Evolutionary conservation across 2,329 filamentous ascomycete genomes (phyloP), one percentile per base, ranked within the genome.

Genomic region (Thielaviopsis punctulata): DNA sequence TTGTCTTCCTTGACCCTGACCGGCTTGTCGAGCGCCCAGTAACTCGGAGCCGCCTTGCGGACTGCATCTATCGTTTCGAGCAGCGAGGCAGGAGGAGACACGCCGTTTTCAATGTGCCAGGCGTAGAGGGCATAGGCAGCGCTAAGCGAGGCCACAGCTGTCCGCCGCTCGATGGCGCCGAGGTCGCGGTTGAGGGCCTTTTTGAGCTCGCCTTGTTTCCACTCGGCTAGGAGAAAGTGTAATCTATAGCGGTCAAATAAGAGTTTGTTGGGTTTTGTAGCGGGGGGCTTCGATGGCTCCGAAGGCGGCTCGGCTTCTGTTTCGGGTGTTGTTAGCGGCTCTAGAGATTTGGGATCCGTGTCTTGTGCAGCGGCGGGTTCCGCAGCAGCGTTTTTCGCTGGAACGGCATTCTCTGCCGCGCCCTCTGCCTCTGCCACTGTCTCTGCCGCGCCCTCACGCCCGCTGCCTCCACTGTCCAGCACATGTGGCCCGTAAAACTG

Each of bases 191-290:
- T 43, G 4, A 55, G 22, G 6, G 53, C 53, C 27, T 30, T 52
- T 41, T 52, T 55, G 13, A 55, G 23, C 41, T 55, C 53, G 8
- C 53, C 53, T 2, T 52, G 24, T 22, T 55, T 52, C 53, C 53
- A 55, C 19, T 52, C 49, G 9, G 53, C 49, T 1, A 55, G 49
- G 1, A 52, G 39, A 24, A 55, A 55, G 24, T 55, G 52, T 19
- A 51, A 18, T 10, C 48, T 45, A 19, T 54, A 54, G 18, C 52
- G 48, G 4, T 54, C 48, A 24, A 51, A 54, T 15, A 44, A 51
- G 18, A 22, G 48, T 13, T 47, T 52, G 9, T n/a, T 25, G 22
- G 44, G 36, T 19, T 15, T 50, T 8, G 4, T 23, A 13, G 4
- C 23, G 44, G 7, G 25, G 24, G 18, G 19, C 22, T 12, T 23